A percentile compares a stretch with the other conserved stretches of the same genome.
These are phyloP conservation scores for Malassezia sympodialis DNA, from an alignment of 1,284 basidiomycete species.

Conservation along the genomic window DNA sequence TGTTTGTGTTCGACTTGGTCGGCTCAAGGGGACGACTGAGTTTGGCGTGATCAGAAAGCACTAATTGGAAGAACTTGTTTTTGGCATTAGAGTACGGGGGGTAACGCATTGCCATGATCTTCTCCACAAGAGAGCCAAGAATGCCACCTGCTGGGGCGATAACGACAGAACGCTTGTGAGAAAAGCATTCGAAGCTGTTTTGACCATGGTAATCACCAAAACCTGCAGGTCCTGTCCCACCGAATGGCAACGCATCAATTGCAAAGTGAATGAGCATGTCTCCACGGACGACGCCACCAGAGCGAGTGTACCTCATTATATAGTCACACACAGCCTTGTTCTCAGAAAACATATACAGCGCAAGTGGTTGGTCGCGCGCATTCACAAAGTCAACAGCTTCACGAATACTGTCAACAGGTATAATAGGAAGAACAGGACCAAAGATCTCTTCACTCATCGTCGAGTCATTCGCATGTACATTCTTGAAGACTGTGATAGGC, in stretches of 20 bases:
- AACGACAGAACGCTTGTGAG: constrained; percentile 51
- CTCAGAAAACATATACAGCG: constrained; percentile 65
- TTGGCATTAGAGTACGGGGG: constrained; percentile 45
- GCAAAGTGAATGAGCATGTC: constrained; percentile 52
- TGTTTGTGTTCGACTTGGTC: constrained; percentile 21
- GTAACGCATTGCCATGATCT: constrained; percentile 46
- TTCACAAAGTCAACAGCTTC: constrained; percentile 46
- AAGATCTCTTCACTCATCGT: constrained; percentile 65
- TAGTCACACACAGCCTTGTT: constrained; percentile 58
- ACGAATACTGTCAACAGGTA: constrained; percentile 56
- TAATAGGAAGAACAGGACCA: constrained; percentile 64
- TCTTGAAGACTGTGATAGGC: constrained; percentile 59
- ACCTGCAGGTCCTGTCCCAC: constrained; percentile 50
- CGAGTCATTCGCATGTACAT: constrained; percentile 56
- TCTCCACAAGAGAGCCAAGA: constrained; percentile 44
- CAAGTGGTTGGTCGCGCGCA: constrained; percentile 61
- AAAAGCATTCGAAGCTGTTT: constrained; percentile 53
- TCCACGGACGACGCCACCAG: constrained; percentile 26
- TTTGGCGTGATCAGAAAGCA: constrained; percentile 20
- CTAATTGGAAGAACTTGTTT: constrained; percentile 25
- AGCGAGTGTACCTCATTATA: constrained; percentile 44
- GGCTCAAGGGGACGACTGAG: constrained; percentile 36
- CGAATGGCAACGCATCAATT: constrained; percentile 55
- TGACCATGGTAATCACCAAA: constrained; percentile 53
- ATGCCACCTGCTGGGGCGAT: constrained; percentile 50